These are phyloP conservation scores for Candolleomyces efflorescens DNA, from an alignment of 768 basidiomycete species.

Conservation along the genomic window DNA sequence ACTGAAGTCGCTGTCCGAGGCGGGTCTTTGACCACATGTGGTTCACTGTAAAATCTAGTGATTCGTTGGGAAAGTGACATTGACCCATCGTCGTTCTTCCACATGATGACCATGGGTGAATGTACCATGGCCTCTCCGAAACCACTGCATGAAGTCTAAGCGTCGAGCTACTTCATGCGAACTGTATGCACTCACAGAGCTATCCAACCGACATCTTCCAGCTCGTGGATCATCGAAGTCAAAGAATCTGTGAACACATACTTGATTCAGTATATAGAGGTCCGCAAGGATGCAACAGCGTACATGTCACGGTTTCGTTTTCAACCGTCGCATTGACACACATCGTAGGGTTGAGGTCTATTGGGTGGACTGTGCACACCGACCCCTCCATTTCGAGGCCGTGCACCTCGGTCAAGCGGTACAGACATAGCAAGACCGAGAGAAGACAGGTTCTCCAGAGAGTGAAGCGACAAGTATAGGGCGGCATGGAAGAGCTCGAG, in stretches of 20 bases:
- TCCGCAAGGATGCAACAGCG: conserved; percentile 14
- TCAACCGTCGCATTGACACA: conserved; percentile 47
- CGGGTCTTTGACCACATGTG: conserved; percentile 38
- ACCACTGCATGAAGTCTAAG: conserved; percentile 29
- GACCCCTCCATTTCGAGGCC: conserved; percentile 8
- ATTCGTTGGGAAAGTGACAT: conserved; percentile 57
- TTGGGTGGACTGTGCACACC: background rate
- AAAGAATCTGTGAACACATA: conserved; percentile 36
- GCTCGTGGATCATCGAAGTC: conserved; percentile 30
- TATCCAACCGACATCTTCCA: conserved; percentile 41
- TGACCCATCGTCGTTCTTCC: conserved; percentile 45
- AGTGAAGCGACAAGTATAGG: background rate
- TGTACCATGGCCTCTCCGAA: conserved; percentile 48
- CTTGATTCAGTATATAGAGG: background rate
- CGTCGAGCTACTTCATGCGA: background rate
- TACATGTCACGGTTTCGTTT: conserved; percentile 41
- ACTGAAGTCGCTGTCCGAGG: conserved; percentile 40
- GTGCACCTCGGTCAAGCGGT: conserved; percentile 15
- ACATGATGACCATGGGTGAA: conserved; percentile 55
- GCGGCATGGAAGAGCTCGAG: background rate
- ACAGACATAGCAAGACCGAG: conserved; percentile 14
- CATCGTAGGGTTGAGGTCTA: conserved; percentile 13
- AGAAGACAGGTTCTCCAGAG: conserved; percentile 10
- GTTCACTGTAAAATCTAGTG: conserved; percentile 43
- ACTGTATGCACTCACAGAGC: conserved; percentile 37